Base-by-base conservation (phyloP, 352 stramenopile genomes). In the Globisporangium camurandrum region DNA sequence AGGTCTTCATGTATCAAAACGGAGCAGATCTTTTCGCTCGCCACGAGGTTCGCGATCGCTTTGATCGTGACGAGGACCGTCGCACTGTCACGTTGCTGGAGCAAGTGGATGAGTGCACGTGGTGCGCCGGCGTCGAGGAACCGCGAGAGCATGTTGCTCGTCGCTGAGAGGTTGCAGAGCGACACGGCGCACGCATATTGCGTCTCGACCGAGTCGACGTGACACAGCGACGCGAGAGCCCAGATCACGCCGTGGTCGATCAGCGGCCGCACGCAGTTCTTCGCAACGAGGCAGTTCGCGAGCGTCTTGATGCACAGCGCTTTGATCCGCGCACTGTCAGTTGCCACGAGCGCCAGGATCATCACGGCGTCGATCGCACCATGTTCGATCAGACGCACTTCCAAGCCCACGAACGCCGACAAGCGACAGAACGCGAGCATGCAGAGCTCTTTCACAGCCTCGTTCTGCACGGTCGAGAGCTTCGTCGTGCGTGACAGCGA, bases 181-280 rank as follows among this genome's bases (percentile, higher is more conserved):
- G 73, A 87, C 10, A 86, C 64, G 0, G 77, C 80, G 36, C 80
- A 91, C 5, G 71, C 77, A 6, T 67, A 65, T 34, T 66, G 68
- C 12, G 75, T 73, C 41, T 87, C 75, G 1, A 57, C 46, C 3
- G 68, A 75, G n/a, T 86, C 54, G 3, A 89, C 62, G 7, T 64
- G 56, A n/a, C 69, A 73, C n/a, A 91, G 59, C 9, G 80, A 87
- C 1, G 71, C 64, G 6, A 91, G 52, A 4, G 80, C 77, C 80
- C 80, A 91, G 45, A 89, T 83, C 51, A 89, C 70, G 1, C 80
- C 77, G 47, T 89, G 71, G 1, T 85, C 80, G 38, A 88, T 63
- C 43, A 91, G 61, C 4, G 76, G 73, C 12, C 75, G 70, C 33
- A 68, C 64, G 30, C 80, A 91, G 46, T 78, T 59, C 39, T 84